A percentile compares a stretch with the other conserved stretches of the same genome.
Evolutionary conservation across 495 filamentous ascomycete species (phyloP).

Genomic region (Penicillium ochrochloron): DNA sequence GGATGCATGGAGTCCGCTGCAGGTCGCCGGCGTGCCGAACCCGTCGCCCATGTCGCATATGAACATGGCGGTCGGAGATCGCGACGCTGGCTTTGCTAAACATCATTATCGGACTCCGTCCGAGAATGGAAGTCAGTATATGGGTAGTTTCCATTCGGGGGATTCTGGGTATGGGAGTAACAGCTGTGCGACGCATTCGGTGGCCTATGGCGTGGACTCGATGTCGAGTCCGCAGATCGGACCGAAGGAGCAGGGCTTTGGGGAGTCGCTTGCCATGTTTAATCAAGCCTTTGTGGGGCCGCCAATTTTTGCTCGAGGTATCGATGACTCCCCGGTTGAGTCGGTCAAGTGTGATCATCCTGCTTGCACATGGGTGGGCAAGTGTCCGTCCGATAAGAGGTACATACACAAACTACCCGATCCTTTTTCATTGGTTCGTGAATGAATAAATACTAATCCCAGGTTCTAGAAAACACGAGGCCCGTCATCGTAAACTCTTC

Average conservation of each 20-base stretch:
- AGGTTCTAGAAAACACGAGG: constrained; percentile 72
- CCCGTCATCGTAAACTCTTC: constrained; percentile 75
- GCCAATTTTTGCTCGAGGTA: constrained; percentile 20
- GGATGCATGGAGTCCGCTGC: constrained; percentile 47
- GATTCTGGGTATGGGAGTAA: constrained; percentile 70
- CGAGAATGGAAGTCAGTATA: constrained; percentile 60
- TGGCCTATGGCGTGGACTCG: constrained; percentile 39
- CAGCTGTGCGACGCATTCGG: constrained; percentile 52
- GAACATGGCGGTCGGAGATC: constrained; percentile 19
- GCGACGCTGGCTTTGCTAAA: constrained; percentile 33
- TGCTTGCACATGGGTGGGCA: constrained; percentile 44
- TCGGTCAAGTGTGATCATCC: constrained; percentile 42
- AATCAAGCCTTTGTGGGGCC: constrained; percentile 18
- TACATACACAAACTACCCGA: constrained; percentile 14
- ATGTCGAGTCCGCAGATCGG: constrained; percentile 36
- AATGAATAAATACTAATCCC: constrained; percentile 9
- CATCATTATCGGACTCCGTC: constrained; percentile 49
- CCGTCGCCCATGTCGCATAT: constrained; percentile 26
- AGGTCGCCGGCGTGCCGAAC: constrained; percentile 39
- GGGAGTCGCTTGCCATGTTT: constrained; percentile 27
- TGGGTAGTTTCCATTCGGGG: constrained; percentile 48
- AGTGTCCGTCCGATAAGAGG: constrained; percentile 50
- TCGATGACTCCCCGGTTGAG: constrained; percentile 26
- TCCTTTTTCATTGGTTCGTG: neutral
- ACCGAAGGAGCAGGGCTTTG: constrained; percentile 33